A percentile compares a stretch with the other conserved stretches of the same genome.
phyloP scores from a whole-genome alignment of 2,329 filamentous ascomycete genomes.

The Phialocephala subalpina region DNA sequence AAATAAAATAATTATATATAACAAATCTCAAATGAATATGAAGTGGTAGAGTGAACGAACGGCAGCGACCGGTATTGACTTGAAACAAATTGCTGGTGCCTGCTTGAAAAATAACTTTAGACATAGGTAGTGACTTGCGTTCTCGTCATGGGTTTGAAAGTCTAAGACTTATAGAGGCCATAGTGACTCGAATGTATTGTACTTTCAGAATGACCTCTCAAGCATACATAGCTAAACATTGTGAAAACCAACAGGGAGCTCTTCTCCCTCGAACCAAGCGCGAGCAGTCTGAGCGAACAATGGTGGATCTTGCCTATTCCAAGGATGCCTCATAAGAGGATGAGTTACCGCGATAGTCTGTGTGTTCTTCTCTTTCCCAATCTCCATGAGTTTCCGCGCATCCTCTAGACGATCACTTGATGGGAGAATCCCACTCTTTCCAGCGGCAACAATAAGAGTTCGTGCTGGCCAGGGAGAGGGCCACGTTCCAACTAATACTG shows the following conservation, averaged over 20 bases:
- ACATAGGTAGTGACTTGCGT: too few relatives aligned
- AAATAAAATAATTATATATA: too few relatives aligned
- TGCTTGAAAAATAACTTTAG: too few relatives aligned
- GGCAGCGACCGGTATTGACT: too few relatives aligned
- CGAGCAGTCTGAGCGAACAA: conserved; percentile 14
- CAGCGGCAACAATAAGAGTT: conserved; percentile 17
- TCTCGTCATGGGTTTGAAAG: too few relatives aligned
- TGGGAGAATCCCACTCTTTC: conserved; percentile 16
- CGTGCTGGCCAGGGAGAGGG: conserved; percentile 19
- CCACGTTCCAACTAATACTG: conserved; percentile 2
- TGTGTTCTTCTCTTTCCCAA: conserved; percentile 8
- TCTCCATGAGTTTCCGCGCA: conserved; percentile 18
- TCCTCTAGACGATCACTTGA: conserved; percentile 15
- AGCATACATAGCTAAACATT: too few relatives aligned
- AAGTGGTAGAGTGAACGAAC: too few relatives aligned
- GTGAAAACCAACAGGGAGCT: conserved; percentile 6
- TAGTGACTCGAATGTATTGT: too few relatives aligned
- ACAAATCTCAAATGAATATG: too few relatives aligned
- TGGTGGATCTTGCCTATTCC: conserved; percentile 18
- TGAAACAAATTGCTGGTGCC: too few relatives aligned
- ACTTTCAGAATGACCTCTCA: too few relatives aligned
- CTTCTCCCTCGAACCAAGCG: conserved; percentile 11
- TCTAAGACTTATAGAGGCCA: too few relatives aligned
- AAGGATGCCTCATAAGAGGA: conserved; percentile 16
- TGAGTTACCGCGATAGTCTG: conserved; percentile 15